Evolutionary conservation across 2,329 filamentous ascomycete species (phyloP).

Genomic region (Botryotinia convoluta): DNA sequence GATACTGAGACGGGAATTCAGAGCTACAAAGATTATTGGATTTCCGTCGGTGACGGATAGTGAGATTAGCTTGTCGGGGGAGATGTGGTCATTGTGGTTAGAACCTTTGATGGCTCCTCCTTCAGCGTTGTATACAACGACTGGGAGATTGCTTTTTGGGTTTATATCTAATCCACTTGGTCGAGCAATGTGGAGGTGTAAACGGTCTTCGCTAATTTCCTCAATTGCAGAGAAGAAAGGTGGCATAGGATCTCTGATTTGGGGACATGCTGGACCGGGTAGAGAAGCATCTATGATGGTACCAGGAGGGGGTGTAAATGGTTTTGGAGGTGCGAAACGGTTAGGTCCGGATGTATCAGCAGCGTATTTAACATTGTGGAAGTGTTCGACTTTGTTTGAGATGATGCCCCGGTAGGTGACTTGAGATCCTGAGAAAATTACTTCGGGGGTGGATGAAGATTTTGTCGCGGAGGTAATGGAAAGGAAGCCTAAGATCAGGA

Average conservation of each 20-base stretch:
- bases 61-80: neutral
- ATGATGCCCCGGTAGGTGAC: neutral
- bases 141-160: slow-evolving; percentile 10
- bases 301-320: neutral
- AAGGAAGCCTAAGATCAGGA: neutral
- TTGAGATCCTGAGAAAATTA: neutral
- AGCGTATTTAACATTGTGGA: slow-evolving; percentile 14
- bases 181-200: slow-evolving; percentile 13
- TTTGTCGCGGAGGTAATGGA: neutral
- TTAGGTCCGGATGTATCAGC: slow-evolving; percentile 13
- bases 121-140: slow-evolving; percentile 17
- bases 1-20: slow-evolving; percentile 17
- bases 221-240: slow-evolving; percentile 10
- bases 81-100: neutral
- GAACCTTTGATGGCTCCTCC: slow-evolving; percentile 18
- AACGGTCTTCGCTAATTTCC: slow-evolving; percentile 19
- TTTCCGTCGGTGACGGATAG: slow-evolving; percentile 8
- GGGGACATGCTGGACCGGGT: slow-evolving; percentile 16
- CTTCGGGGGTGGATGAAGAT: neutral
- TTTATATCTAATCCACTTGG: neutral
- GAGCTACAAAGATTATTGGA: slow-evolving; percentile 15
- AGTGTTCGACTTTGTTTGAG: slow-evolving; percentile 13
- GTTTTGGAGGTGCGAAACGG: slow-evolving; percentile 14
- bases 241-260: slow-evolving; percentile 13
- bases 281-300: slow-evolving; percentile 7